A percentile compares a stretch with the other conserved stretches of the same genome.
These are phyloP conservation scores for Alternaria sp. DNA, from an alignment of 2,329 filamentous ascomycete genomes.

Conservation along the genomic window DNA sequence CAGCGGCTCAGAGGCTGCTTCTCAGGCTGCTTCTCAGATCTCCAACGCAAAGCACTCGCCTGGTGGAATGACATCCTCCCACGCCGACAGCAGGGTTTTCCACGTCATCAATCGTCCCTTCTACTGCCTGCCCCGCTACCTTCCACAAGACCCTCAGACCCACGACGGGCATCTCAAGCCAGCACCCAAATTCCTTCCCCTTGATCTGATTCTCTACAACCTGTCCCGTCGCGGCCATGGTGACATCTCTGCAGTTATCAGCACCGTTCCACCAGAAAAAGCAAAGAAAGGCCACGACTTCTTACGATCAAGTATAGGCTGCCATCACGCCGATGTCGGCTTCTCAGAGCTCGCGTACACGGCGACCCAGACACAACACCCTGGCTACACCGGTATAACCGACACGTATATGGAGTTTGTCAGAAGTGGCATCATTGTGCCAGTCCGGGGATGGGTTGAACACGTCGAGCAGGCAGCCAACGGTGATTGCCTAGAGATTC, in stretches of 20 bases:
- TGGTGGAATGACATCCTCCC: conserved; percentile 26
- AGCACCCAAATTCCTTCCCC: conserved; percentile 68
- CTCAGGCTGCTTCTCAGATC: conserved; percentile 72
- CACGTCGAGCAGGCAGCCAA: conserved; percentile 21
- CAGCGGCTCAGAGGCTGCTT: conserved; percentile 80
- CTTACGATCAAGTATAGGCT: conserved; percentile 52
- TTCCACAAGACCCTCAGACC: conserved; percentile 43
- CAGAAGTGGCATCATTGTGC: conserved; percentile 61
- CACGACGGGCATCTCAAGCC: conserved; percentile 45
- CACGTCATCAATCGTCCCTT: conserved; percentile 73
- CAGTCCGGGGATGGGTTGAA: conserved; percentile 47
- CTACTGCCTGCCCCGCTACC: conserved; percentile 70
- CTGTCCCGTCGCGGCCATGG: conserved; percentile 64
- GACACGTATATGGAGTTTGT: conserved; percentile 78
- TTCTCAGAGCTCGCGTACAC: conserved; percentile 46
- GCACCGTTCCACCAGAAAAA: conserved; percentile 66
- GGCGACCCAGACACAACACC: conserved; percentile 56
- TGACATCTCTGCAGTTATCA: conserved; percentile 68
- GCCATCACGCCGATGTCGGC: conserved; percentile 52
- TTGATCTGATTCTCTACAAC: conserved; percentile 77
- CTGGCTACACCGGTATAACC: conserved; percentile 71
- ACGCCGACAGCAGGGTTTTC: conserved; percentile 62
- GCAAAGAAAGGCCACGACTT: conserved; percentile 62
- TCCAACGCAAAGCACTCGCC: conserved; percentile 68
- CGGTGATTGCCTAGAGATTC: conserved; percentile 4